A percentile compares a stretch with the other conserved stretches of the same genome.
Conservation (phyloP, 352 stramenopile genomes). For the Globisporangium uncinulatum region DNA sequence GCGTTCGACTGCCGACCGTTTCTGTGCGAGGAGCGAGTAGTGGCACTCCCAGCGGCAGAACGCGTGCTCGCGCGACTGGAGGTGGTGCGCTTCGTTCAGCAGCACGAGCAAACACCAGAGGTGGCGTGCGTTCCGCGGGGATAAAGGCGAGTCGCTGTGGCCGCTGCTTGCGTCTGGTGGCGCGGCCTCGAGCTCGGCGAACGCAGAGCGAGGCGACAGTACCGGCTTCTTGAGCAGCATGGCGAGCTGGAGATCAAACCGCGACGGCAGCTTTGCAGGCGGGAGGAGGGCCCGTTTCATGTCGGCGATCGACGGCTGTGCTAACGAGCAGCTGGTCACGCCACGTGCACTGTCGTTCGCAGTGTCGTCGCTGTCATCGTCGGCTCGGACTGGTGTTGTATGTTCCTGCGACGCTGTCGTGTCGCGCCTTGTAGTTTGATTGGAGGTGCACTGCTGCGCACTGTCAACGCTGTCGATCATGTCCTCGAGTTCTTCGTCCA, state of each 20-base stretch:
- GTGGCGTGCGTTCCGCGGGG: conserved; percentile 23
- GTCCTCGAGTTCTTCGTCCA: conserved; percentile 63
- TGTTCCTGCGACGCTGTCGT: background rate
- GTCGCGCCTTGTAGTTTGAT: background rate
- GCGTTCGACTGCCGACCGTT: conserved; percentile 51
- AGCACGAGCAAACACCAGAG: conserved; percentile 53
- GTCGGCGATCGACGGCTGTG: conserved; percentile 1
- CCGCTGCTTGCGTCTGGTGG: background rate
- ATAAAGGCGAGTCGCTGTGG: conserved; percentile 16
- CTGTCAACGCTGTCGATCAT: conserved; percentile 52
- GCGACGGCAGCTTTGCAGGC: conserved; percentile 15
- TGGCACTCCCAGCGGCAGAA: conserved; percentile 71
- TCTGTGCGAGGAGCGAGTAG: conserved; percentile 52
- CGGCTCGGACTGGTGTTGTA: background rate
- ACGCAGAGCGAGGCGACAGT: conserved; percentile 32
- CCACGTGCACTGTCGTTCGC: too few relatives aligned
- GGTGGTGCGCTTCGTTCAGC: conserved; percentile 57
- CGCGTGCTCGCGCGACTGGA: conserved; percentile 46
- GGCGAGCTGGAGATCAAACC: conserved; percentile 32
- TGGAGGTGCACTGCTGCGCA: conserved; percentile 14
- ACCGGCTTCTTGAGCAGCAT: conserved; percentile 47
- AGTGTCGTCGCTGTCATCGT: background rate
- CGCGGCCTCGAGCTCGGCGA: conserved; percentile 3
- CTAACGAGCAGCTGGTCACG: background rate
- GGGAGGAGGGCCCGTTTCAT: conserved; percentile 35